These are phyloP conservation scores for Coemansia sp. DNA, from an alignment of 192 early-diverging fungal species.

Conservation along the genomic window DNA sequence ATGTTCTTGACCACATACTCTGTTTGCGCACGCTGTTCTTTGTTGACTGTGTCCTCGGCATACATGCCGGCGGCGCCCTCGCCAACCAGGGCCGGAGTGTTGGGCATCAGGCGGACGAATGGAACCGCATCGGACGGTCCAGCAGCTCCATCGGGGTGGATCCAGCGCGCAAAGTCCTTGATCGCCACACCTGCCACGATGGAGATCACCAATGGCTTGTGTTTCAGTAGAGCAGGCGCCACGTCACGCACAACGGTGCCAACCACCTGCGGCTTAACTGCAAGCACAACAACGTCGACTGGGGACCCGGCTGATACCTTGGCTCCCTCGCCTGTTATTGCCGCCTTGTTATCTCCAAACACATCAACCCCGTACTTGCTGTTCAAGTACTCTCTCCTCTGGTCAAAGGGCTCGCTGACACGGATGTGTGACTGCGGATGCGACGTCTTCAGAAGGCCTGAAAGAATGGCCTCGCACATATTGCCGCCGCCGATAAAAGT, in stretches of 20 bases:
- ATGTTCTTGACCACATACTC: constrained; percentile 71
- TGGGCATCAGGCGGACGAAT: constrained; percentile 90
- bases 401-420: constrained; percentile 77
- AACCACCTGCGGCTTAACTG: constrained; percentile 92
- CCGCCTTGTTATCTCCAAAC: constrained; percentile 62
- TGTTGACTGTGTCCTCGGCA: constrained; percentile 62
- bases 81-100: constrained; percentile 86
- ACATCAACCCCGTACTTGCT: constrained; percentile 64
- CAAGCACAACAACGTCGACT: constrained; percentile 75
- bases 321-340: constrained; percentile 53
- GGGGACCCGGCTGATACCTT: constrained; percentile 3
- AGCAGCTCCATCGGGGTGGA: constrained; percentile 32
- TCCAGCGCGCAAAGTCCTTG: constrained; percentile 74
- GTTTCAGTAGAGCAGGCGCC: constrained; percentile 47
- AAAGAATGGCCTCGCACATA: constrained; percentile 93
- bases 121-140: constrained; percentile 27
- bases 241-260: constrained; percentile 65
- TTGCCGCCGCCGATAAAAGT: constrained; percentile 91
- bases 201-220: constrained; percentile 74
- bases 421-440: constrained; percentile 67
- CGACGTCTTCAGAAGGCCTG: constrained; percentile 77
- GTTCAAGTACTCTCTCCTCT: constrained; percentile 64
- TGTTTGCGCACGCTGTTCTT: constrained; percentile 64
- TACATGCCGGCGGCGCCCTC: constrained; percentile 89
- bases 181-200: constrained; percentile 88